phyloP scores from a whole-genome alignment of 2,329 filamentous ascomycete species.

The Chaetomium sp. region DNA sequence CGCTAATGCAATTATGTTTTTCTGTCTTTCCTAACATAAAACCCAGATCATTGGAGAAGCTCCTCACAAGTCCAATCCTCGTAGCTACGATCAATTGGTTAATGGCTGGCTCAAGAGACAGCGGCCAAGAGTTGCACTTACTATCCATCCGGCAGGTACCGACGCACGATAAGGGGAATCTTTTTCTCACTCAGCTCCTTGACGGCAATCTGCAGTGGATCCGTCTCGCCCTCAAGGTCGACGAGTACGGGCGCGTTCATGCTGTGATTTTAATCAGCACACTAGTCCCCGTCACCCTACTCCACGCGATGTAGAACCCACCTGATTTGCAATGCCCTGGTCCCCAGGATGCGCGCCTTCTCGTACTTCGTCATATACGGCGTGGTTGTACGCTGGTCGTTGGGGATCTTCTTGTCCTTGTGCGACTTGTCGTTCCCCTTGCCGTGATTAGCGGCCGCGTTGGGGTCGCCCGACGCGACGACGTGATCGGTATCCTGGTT shows the following conservation, averaged over 20 bases:
- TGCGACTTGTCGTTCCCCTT: conserved; percentile 58
- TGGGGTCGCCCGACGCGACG: conserved; percentile 59
- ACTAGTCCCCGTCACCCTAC: conserved; percentile 1
- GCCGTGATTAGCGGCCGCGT: conserved; percentile 57
- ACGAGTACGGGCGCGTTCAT: conserved; percentile 98
- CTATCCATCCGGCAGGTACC: conserved; percentile 96
- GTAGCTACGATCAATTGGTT: conserved; percentile 61
- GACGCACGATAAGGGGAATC: conserved; percentile 90
- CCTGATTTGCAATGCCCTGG: conserved; percentile 94
- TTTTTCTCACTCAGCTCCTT: conserved; percentile 99
- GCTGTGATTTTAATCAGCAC: conserved; percentile 49
- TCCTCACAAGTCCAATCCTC: conserved; percentile 99
- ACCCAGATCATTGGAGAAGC: conserved; percentile 61
- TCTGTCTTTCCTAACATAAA: conserved; percentile 11
- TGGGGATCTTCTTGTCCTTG: conserved; percentile 86
- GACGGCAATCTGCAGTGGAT: conserved; percentile 94
- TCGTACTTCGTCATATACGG: conserved; percentile 99
- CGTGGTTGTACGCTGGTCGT: conserved; percentile 85
- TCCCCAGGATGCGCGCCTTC: conserved; percentile 88
- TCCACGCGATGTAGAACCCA: conserved; percentile 45
- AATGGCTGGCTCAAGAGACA: background rate
- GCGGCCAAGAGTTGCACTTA: conserved; percentile 50
- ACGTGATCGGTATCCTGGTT: conserved; percentile 63
- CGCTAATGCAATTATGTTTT: conserved; percentile 38
- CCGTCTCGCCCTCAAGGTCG: conserved; percentile 95